A percentile compares a stretch with the other conserved stretches of the same genome.
Conservation (phyloP, 2,329 filamentous ascomycete species). For the Orbilia brochopaga region DNA sequence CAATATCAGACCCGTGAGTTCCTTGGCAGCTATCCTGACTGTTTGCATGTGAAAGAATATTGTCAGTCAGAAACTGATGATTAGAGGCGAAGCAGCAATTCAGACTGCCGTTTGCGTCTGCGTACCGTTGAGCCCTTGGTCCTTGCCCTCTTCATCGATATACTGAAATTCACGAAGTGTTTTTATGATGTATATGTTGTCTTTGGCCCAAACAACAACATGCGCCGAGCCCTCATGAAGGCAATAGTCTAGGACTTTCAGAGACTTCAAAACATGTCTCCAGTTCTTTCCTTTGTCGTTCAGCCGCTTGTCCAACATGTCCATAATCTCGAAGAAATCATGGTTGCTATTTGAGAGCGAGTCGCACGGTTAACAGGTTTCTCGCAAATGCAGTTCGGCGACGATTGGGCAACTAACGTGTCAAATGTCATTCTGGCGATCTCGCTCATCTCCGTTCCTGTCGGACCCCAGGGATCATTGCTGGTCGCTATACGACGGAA, state of each 20-base stretch:
- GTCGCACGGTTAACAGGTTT: conserved; percentile 6
- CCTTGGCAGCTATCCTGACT: conserved; percentile 96
- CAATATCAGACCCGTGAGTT: conserved; percentile 86
- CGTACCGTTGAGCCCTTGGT: conserved; percentile 95
- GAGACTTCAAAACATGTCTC: conserved; percentile 94
- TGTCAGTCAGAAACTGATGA: conserved; percentile 54
- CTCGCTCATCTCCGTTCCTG: conserved; percentile 97
- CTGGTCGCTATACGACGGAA: conserved; percentile 76
- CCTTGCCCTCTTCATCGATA: conserved; percentile 90
- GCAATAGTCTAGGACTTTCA: conserved; percentile 98
- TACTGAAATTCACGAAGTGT: conserved; percentile 97
- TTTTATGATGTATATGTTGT: conserved; percentile 99
- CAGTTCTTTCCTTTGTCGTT: conserved; percentile 99
- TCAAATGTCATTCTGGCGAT: conserved; percentile 98
- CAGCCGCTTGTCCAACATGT: conserved; percentile 97
- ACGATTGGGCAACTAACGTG: conserved; percentile 69
- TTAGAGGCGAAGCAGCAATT: conserved; percentile 26
- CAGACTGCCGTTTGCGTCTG: neutral
- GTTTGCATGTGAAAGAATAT: conserved; percentile 35
- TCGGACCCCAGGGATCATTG: conserved; percentile 98
- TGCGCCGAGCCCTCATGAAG: conserved; percentile 95
- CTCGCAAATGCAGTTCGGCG: conserved; percentile 3
- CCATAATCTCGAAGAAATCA: conserved; percentile 99
- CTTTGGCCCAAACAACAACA: conserved; percentile 95
- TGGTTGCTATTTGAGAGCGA: conserved; percentile 70